Evolutionary conservation across 495 filamentous ascomycete genomes (phyloP).

Genomic region (Aspergillus sparsus): DNA sequence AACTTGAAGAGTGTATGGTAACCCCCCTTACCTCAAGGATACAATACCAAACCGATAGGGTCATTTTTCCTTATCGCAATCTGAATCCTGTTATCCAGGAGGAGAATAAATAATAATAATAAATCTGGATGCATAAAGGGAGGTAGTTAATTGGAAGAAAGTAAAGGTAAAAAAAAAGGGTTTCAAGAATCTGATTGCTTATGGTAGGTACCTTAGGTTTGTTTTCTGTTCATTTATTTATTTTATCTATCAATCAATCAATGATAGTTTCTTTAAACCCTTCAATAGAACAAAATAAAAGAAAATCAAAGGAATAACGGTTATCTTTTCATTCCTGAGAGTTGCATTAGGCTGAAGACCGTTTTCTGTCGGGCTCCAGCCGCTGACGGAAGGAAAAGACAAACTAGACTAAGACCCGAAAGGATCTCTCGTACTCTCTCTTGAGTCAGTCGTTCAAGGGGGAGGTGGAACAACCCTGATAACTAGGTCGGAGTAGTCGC

Average conservation of each 20-base stretch:
- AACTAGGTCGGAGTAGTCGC: background rate
- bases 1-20: background rate
- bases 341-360: conserved; percentile 22
- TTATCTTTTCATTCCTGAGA: conserved; percentile 4
- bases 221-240: too few relatives aligned
- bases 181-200: too few relatives aligned
- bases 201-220: too few relatives aligned
- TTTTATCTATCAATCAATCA: too few relatives aligned
- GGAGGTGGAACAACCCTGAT: background rate
- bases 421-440: conserved; percentile 2
- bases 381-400: conserved; percentile 17
- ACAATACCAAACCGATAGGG: background rate
- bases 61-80: too few relatives aligned
- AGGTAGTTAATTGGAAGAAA: too few relatives aligned
- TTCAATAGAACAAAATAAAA: background rate
- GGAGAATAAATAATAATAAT: too few relatives aligned
- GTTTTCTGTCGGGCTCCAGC: conserved; percentile 33
- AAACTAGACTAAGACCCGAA: background rate
- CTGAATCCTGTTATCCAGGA: too few relatives aligned
- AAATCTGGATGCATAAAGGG: too few relatives aligned
- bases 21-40: background rate
- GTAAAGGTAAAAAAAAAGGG: too few relatives aligned
- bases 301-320: conserved; percentile 1
- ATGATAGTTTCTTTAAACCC: background rate
- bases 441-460: background rate